A percentile compares a stretch with the other conserved stretches of the same genome.
Conservation (phyloP, 2,329 filamentous ascomycete species). For the Aureobasidium sp. region DNA sequence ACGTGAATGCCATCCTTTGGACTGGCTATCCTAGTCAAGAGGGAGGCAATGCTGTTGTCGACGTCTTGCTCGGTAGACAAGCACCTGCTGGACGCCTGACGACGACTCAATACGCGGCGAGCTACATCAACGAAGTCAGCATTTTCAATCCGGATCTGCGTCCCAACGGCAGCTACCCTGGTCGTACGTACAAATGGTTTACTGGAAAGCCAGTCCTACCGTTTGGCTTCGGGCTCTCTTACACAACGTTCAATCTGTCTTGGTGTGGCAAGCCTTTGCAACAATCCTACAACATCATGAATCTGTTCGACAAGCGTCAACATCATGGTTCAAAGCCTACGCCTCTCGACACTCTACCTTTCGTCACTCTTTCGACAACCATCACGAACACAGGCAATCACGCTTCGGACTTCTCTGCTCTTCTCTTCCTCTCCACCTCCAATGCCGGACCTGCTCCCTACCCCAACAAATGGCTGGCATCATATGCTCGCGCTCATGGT, state of each 20-base stretch:
- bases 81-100: slow-evolving; percentile 47
- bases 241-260: slow-evolving; percentile 43
- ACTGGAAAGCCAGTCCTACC: slow-evolving; percentile 38
- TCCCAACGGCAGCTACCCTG: slow-evolving; percentile 37
- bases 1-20: slow-evolving; percentile 47
- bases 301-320: slow-evolving; percentile 24
- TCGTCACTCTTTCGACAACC: slow-evolving; percentile 28
- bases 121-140: slow-evolving; percentile 41
- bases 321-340: slow-evolving; percentile 17
- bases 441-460: slow-evolving; percentile 41
- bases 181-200: slow-evolving; percentile 53
- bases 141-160: slow-evolving; percentile 50
- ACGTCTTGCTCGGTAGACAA: slow-evolving; percentile 43
- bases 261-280: slow-evolving; percentile 12
- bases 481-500: slow-evolving; percentile 37
- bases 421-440: slow-evolving; percentile 41
- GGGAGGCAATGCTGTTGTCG: slow-evolving; percentile 47
- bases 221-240: slow-evolving; percentile 50
- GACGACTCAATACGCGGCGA: slow-evolving; percentile 47
- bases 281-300: slow-evolving; percentile 26
- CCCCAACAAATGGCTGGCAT: slow-evolving; percentile 44
- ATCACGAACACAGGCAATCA: slow-evolving; percentile 37
- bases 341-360: slow-evolving; percentile 25
- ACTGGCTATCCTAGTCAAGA: slow-evolving; percentile 52
- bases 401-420: slow-evolving; percentile 45